Evolutionary conservation across 1,139 yeast species (phyloP).

Genomic region (Chernovozyma aurita): DNA sequence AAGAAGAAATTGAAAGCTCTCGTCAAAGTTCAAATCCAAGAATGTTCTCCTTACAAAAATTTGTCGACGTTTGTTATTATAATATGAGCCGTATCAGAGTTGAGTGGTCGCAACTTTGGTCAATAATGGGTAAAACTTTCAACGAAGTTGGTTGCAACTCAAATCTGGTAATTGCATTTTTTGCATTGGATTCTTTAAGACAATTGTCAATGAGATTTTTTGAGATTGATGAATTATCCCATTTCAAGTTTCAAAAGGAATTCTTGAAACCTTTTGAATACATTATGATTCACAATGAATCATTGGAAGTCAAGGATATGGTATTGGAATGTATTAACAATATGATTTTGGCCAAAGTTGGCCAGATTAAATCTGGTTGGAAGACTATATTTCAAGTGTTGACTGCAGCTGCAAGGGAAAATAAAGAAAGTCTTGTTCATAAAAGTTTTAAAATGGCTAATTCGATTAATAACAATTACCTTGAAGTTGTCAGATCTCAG

Average conservation of each 20-base stretch:
- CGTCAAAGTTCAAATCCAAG: slow-evolving; percentile 81
- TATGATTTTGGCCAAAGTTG: slow-evolving; percentile 75
- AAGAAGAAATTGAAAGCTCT: slow-evolving; percentile 88
- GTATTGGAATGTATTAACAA: slow-evolving; percentile 85
- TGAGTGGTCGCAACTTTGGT: slow-evolving; percentile 97
- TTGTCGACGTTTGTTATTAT: slow-evolving; percentile 96
- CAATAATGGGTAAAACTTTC: slow-evolving; percentile 86
- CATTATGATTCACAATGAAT: slow-evolving; percentile 63
- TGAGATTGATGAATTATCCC: slow-evolving; percentile 89
- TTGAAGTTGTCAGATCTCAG: slow-evolving; percentile 62
- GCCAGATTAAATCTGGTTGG: slow-evolving; percentile 90
- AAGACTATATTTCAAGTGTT: slow-evolving; percentile 79
- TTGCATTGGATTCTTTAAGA: slow-evolving; percentile 90
- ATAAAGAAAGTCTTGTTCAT: slow-evolving; percentile 53
- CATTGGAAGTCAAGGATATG: slow-evolving; percentile 78
- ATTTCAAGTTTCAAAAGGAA: slow-evolving; percentile 93
- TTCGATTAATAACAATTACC: slow-evolving; percentile 57
- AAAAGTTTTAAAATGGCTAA: slow-evolving; percentile 63
- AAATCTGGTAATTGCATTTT: slow-evolving; percentile 73
- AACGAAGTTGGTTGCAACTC: slow-evolving; percentile 78
- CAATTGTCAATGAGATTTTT: slow-evolving; percentile 90
- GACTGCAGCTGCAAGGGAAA: slow-evolving; percentile 56
- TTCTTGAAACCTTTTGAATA: slow-evolving; percentile 88
- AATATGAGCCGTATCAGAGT: slow-evolving; percentile 95
- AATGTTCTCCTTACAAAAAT: slow-evolving; percentile 86